Evolutionary conservation across 805 yeast genomes (phyloP), one percentile per base, ranked within the genome.

Genomic region (Pichia occidentalis): DNA sequence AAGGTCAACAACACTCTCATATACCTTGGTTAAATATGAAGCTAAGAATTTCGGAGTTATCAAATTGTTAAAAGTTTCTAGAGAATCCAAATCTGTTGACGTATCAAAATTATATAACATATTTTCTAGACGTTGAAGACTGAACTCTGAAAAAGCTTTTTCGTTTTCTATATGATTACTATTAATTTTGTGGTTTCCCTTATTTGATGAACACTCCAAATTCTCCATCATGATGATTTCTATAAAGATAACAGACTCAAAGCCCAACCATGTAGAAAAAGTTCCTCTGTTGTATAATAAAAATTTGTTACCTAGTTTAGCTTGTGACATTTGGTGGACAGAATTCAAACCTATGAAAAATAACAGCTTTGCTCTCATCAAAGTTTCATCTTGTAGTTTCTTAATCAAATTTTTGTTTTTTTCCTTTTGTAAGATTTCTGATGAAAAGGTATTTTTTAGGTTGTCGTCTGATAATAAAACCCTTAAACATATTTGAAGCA

Each of bases 221-320:
- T 32, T 30, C 3, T 30, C 31, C 3, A n/a, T n/a, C 12, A 34
- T n/a, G 10, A 39, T 17, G 7, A 30, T 20, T 31, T 29, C 37
- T 7, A 40, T 26, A 5, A 40, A 27, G 13, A 27, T 5, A 8
- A 35, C 23, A 7, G 34, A 20, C 21, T 35, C 18, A 14, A 17
- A 9, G 9, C 43, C 39, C 20, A 40, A 14, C 43, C 43, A 40
- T 11, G 10, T 3, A 2, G 43, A 31, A 35, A 40, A 40, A 12
- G 36, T 23, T 11, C 31, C 43, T 22, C 39, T 35, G 3, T 23
- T 30, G 17, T 31, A 40, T 8, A 40, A 9, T 7, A 40, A 19
- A 25, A 39, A 39, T 29, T 30, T 39, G 14, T 27, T 14, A 32
- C 25, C 24, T 3, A 34, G 11, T n/a, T 30, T 22, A 2, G 23